phyloP scores from a whole-genome alignment of 2,329 filamentous ascomycete species.

The Rhexocercosporidium sp. region DNA sequence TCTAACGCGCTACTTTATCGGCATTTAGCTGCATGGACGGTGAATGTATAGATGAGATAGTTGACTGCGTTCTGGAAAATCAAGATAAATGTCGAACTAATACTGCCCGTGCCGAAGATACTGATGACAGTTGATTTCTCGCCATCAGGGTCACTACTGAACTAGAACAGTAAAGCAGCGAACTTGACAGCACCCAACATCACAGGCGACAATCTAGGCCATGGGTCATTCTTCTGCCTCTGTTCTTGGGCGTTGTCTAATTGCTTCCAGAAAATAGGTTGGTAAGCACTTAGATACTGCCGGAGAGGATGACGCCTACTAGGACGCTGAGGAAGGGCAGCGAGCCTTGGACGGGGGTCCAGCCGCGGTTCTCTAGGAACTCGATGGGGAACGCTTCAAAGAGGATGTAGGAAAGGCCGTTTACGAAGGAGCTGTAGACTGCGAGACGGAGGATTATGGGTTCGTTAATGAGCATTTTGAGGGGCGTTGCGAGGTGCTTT shows the following conservation, averaged over 20 bases:
- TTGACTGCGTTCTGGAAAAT: too few relatives aligned
- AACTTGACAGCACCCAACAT: not conserved
- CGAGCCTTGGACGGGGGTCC: conserved; percentile 45
- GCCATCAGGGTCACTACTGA: too few relatives aligned
- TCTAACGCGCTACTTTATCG: too few relatives aligned
- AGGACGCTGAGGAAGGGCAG: conserved; percentile 47
- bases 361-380: conserved; percentile 46
- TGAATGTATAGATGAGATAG: too few relatives aligned
- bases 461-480: too few relatives aligned
- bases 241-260: not conserved
- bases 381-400: conserved; percentile 57
- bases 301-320: not conserved
- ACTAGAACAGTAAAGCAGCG: too few relatives aligned
- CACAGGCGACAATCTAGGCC: not conserved
- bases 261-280: not conserved
- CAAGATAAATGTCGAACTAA: too few relatives aligned
- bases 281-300: not conserved
- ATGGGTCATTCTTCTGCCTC: not conserved
- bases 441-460: conserved; percentile 64
- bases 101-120: too few relatives aligned
- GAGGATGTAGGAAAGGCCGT: conserved; percentile 58
- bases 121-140: too few relatives aligned
- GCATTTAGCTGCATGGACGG: too few relatives aligned
- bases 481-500: conserved; percentile 44
- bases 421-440: conserved; percentile 56